Conservation (phyloP, 441 rosid species). For the Metrosideros polymorpha region DNA sequence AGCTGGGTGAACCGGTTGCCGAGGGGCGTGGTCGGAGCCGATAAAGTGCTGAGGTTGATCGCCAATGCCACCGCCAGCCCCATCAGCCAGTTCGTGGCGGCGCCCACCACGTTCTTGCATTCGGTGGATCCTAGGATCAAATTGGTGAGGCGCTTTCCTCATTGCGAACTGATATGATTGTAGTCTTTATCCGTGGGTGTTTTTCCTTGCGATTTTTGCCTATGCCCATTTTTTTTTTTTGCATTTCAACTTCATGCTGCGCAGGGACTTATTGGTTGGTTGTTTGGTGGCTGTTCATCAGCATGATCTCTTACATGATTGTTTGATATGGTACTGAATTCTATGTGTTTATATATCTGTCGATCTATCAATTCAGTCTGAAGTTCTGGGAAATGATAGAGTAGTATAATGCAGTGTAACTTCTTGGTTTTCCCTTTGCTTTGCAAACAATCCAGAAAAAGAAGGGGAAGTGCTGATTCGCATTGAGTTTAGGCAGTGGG, state of each 20-base stretch:
- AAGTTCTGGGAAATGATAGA: not conserved
- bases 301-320: not conserved
- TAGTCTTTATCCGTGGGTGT: not conserved
- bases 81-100: slow-evolving; percentile 71
- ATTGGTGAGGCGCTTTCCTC: slow-evolving; percentile 28
- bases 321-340: not conserved
- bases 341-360: not conserved
- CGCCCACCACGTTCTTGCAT: slow-evolving; percentile 76
- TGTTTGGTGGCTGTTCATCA: not conserved
- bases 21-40: slow-evolving; percentile 44
- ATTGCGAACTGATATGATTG: not conserved
- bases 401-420: not conserved
- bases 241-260: not conserved
- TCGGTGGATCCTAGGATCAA: slow-evolving; percentile 85
- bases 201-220: not conserved
- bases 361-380: not conserved
- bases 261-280: not conserved
- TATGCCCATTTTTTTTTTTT: not conserved
- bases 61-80: slow-evolving; percentile 80
- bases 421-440: not conserved
- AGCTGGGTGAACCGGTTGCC: slow-evolving; percentile 64
- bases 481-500: not conserved
- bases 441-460: not conserved
- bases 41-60: slow-evolving; percentile 63
- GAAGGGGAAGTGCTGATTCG: not conserved